A percentile compares a stretch with the other conserved stretches of the same genome.
Conservation (phyloP, 225 moss, liverwort and hornwort genomes). For the Takakia lepidozioides region DNA sequence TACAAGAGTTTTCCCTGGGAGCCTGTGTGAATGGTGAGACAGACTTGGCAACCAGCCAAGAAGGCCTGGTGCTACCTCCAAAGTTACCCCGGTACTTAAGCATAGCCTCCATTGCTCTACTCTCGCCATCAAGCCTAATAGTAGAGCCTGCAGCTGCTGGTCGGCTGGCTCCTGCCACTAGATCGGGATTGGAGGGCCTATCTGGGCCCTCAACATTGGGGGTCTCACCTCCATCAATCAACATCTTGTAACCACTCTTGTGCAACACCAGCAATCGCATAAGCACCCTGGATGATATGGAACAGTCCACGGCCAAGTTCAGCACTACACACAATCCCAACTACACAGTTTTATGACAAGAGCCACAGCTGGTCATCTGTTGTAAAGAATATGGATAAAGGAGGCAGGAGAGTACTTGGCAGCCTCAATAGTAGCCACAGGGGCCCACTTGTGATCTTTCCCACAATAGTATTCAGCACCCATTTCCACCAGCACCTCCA, state of each 20-base stretch:
- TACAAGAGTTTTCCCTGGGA: slow-evolving; percentile 18
- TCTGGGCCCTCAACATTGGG: slow-evolving; percentile 35
- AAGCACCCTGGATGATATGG: slow-evolving; percentile 45
- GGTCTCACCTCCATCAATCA: slow-evolving; percentile 83
- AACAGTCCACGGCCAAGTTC: neutral
- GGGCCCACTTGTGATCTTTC: slow-evolving; percentile 83
- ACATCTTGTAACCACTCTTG: slow-evolving; percentile 72
- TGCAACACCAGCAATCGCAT: slow-evolving; percentile 73
- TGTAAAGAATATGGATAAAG: neutral
- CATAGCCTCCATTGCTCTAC: slow-evolving; percentile 92
- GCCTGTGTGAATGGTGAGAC: slow-evolving; percentile 13
- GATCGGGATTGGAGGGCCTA: slow-evolving; percentile 28
- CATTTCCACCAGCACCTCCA: slow-evolving; percentile 93
- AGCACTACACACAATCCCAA: neutral
- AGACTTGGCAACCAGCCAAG: slow-evolving; percentile 46
- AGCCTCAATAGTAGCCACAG: slow-evolving; percentile 83
- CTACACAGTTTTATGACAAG: too few relatives aligned
- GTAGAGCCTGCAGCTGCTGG: slow-evolving; percentile 9
- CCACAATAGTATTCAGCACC: slow-evolving; percentile 78
- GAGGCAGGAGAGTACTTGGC: slow-evolving; percentile 53
- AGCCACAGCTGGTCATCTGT: too few relatives aligned
- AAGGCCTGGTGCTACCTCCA: slow-evolving; percentile 38
- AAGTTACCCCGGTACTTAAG: slow-evolving; percentile 60
- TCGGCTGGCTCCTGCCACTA: slow-evolving; percentile 15
- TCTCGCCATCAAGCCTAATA: slow-evolving; percentile 26